These are phyloP conservation scores for Leucogyrophana mollusca DNA, from an alignment of 768 basidiomycete species.

Conservation along the genomic window DNA sequence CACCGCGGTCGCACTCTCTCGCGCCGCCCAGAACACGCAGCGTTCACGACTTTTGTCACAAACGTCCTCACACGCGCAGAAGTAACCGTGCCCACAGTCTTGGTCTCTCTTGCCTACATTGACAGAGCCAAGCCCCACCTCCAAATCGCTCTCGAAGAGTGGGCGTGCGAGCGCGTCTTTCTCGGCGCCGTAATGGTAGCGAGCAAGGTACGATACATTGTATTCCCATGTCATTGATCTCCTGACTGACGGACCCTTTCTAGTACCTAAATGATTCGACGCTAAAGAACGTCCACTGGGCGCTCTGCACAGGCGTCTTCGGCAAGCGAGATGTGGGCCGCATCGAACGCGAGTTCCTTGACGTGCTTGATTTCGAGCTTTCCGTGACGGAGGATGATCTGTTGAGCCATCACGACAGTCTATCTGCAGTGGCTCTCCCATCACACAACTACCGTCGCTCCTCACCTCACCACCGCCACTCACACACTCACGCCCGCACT, in stretches of 20 bases:
- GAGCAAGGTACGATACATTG: conserved; percentile 58
- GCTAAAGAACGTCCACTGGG: conserved; percentile 90
- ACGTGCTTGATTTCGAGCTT: conserved; percentile 77
- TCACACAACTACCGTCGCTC: conserved; percentile 25
- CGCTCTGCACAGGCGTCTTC: conserved; percentile 79
- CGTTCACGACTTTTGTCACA: conserved; percentile 64
- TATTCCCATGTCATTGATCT: conserved; percentile 15
- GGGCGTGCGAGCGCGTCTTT: conserved; percentile 90
- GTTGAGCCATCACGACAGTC: conserved; percentile 41
- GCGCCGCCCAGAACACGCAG: conserved; percentile 49
- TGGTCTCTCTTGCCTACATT: conserved; percentile 75
- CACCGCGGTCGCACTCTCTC: conserved; percentile 45
- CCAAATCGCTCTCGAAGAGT: conserved; percentile 78
- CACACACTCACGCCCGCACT: conserved; percentile 14
- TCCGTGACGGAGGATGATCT: conserved; percentile 63
- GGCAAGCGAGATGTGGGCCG: conserved; percentile 79
- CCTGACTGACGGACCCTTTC: conserved; percentile 6
- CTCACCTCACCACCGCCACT: conserved; percentile 24
- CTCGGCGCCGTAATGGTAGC: conserved; percentile 87
- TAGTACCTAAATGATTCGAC: conserved; percentile 88
- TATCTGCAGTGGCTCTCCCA: conserved; percentile 28
- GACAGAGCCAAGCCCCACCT: conserved; percentile 75
- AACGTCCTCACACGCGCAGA: conserved; percentile 74
- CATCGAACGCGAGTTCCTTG: conserved; percentile 80
- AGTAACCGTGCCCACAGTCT: conserved; percentile 65